Conservation (phyloP, 345 rosid species). For the Pistacia atlantica region DNA sequence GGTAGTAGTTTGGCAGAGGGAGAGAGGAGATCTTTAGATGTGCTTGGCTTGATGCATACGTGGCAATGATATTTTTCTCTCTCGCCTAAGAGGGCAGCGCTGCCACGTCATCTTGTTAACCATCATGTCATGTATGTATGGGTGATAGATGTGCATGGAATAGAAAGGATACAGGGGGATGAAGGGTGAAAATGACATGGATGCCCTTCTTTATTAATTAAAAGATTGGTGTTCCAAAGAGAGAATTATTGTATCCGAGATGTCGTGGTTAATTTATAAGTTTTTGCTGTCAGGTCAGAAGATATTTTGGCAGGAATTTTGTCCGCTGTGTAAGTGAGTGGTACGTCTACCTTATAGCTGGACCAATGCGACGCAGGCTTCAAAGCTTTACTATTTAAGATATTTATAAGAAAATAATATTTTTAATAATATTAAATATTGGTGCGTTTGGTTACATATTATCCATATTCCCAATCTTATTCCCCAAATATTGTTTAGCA, state of each 20-base stretch:
- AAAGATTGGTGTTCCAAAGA: not conserved
- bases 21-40: constrained; percentile 45
- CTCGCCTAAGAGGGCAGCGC: constrained; percentile 34
- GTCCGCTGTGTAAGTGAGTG: not conserved
- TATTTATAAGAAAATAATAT: too few relatives aligned
- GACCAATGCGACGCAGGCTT: not conserved
- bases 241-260: not conserved
- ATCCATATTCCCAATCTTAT: too few relatives aligned
- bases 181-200: not conserved
- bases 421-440: too few relatives aligned
- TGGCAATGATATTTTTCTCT: constrained; percentile 77
- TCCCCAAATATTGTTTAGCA: too few relatives aligned
- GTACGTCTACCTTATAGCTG: not conserved
- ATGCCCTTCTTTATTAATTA: constrained; percentile 4
- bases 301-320: constrained; percentile 25
- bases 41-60: constrained; percentile 40
- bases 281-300: constrained; percentile 16
- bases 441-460: too few relatives aligned
- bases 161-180: not conserved
- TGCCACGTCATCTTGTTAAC: constrained; percentile 36
- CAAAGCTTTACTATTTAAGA: too few relatives aligned
- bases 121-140: constrained; percentile 8
- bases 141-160: not conserved
- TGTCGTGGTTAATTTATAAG: not conserved
- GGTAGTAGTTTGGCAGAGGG: constrained; percentile 20